A percentile compares a stretch with the other conserved stretches of the same genome.
phyloP scores from a whole-genome alignment of 2,329 filamentous ascomycete genomes.

The Penicillium sumatraense region DNA sequence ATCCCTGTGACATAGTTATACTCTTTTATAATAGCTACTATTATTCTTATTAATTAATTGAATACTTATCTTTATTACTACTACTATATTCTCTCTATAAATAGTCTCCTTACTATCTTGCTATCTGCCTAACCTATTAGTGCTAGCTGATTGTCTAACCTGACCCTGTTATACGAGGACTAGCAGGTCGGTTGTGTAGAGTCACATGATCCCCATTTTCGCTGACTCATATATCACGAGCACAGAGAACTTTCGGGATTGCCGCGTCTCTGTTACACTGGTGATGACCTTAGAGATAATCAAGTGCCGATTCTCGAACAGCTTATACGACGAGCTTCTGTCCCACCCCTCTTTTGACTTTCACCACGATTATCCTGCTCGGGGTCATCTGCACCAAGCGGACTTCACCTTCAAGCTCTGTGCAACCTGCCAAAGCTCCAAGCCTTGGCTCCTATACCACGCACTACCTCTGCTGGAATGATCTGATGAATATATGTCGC shows the following conservation, averaged over 20 bases:
- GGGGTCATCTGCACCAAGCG: background rate
- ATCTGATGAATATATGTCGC: slow-evolving; percentile 27
- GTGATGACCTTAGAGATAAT: background rate
- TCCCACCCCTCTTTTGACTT: background rate
- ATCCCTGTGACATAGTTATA: too few species aligned
- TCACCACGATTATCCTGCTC: background rate
- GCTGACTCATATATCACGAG: background rate
- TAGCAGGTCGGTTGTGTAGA: background rate
- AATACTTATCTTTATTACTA: too few species aligned
- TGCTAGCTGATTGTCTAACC: too few species aligned
- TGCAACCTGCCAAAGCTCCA: background rate
- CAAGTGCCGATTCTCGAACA: background rate
- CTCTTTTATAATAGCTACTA: too few species aligned
- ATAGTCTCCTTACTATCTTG: too few species aligned
- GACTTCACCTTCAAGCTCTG: background rate
- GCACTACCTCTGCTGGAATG: slow-evolving; percentile 10
- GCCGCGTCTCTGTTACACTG: background rate
- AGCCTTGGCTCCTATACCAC: background rate
- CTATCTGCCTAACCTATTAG: too few species aligned
- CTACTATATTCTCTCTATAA: too few species aligned
- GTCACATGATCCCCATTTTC: background rate
- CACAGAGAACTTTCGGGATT: background rate
- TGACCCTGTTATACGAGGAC: too few species aligned
- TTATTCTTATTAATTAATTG: too few species aligned
- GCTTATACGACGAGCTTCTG: background rate